Evolutionary conservation across 768 basidiomycete species (phyloP), one percentile per base, ranked within the genome.

Genomic region (Royoungia palumana): DNA sequence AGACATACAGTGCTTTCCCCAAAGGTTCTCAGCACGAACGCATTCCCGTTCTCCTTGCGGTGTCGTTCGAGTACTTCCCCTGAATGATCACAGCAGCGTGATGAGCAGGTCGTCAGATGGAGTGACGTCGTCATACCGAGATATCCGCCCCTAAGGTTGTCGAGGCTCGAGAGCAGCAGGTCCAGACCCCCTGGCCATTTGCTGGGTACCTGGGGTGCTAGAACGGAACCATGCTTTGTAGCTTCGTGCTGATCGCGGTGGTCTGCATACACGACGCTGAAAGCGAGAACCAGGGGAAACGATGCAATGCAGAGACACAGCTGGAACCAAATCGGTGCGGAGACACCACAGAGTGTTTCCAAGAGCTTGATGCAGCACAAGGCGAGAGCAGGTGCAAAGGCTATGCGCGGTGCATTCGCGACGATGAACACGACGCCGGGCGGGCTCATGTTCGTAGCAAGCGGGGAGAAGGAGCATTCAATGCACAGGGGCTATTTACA

Each of bases 111-210:
- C 5, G 35, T 42, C 16, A 11, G 44, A 30, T 13, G 38, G 42
- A 30, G 21, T 35, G 14, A 19, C 55, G 46, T 30, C 8, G 24
- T 4, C 63, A 19, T 41, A 68, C 70, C 64, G 16, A 64, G 48
- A 50, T 68, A 69, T 13, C 60, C 67, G 8, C 45, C 21, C 6
- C 58, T 56, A 28, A 64, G 55, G 34, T 61, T 63, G 16, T 48
- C 48, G 17, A 71, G 0, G 14, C 51, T 53, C 4, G 46, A 45
- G 14, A 55, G 24, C 1, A 75, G 47, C 14, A 69, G 37, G 32
- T 72, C 70, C 6, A 77, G 30, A 25, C 70, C 69, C 20, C 69
- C 70, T 4, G 70, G 70, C 69, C 65, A 70, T 32, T 53, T 63
- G 46, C 65, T 69, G 3, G 58, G 47, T 17, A 72, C 65, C 21